Base-by-base conservation (phyloP, 371 early-diverging fungal species). In the Mucor irregularis region DNA sequence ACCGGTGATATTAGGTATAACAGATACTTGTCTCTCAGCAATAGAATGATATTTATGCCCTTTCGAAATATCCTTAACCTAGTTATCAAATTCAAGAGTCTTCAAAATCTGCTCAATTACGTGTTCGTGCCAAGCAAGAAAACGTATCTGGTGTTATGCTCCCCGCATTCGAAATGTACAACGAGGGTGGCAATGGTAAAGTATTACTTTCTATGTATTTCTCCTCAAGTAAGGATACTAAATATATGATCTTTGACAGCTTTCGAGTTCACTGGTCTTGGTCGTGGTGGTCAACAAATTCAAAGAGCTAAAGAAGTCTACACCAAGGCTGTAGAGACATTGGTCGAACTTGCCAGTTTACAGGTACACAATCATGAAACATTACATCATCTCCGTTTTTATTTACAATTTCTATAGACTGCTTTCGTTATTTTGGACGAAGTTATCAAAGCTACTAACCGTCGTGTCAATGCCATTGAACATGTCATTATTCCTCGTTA, bases 401-500 rank as follows among this genome's bases (percentile, higher is more conserved):
- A n/a, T 16, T 10, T 13, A 21, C 7, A 25, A 9, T 17, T 13
- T 5, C 25, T 10, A 31, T 25, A 58, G 58, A 58, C 58, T 28
- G 58, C 58, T 17, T 99, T 99, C 78, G 92, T 95, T 13, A 93
- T 97, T 43, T 77, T 99, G 58, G 99, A 99, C 66, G 95, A 98
- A 74, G 97, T 99, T 54, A 95, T 99, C 78, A 96, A 96, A 82
- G 74, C 94, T 33, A 99, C 99, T 4, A 99, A 99, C 76, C 92
- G 99, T 50, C 89, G 99, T 69, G 99, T 99, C 21, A 99, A 99
- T 73, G 99, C 99, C 9, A 95, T 99, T 65, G 99, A 99, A 71
- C 93, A 95, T 71, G 94, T 98, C 35, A 93, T 99, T 62, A 99
- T 99, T 57, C 99, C 99, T 31, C 90, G 91, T 52, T 87, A 97